Conservation (phyloP, 1,284 basidiomycete genomes). For the Porphyrellus sp. region DNA sequence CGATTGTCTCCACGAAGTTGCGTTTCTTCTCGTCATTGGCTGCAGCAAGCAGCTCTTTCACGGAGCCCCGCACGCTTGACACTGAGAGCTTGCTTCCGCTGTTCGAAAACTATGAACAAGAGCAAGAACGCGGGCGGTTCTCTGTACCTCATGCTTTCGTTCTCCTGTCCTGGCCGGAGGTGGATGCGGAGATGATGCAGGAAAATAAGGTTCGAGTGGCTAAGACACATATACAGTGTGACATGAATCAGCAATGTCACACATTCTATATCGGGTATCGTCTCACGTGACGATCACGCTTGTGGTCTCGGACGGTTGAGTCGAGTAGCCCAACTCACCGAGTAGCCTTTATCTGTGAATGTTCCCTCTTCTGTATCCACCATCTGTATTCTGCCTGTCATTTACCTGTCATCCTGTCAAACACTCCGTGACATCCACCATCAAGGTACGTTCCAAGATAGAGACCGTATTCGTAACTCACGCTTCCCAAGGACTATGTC, state of each 20-base stretch:
- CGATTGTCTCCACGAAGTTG: constrained; percentile 91
- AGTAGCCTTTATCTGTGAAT: constrained; percentile 19
- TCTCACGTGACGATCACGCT: constrained; percentile 19
- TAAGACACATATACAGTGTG: constrained; percentile 35
- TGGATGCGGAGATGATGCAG: constrained; percentile 21
- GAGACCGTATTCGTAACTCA: constrained; percentile 4
- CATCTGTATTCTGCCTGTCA: neutral
- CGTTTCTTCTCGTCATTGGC: constrained; percentile 82
- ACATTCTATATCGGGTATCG: neutral
- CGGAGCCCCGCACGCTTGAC: constrained; percentile 97
- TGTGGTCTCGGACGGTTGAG: neutral
- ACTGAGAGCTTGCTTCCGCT: constrained; percentile 80
- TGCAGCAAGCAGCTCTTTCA: constrained; percentile 79
- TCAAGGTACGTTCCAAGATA: constrained; percentile 7
- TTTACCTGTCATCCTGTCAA: neutral
- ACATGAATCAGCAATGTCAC: constrained; percentile 30
- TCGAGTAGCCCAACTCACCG: neutral
- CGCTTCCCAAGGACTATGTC: constrained; percentile 22
- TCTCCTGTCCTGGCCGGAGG: constrained; percentile 12
- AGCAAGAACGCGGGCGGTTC: neutral
- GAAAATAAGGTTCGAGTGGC: constrained; percentile 36
- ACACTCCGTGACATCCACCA: neutral
- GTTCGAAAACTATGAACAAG: neutral
- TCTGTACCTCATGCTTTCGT: constrained; percentile 33
- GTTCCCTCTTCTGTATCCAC: constrained; percentile 1